Percentiles rank a stretch among this genome's conserved stretches.
Conservation (phyloP, 768 basidiomycete species). For the Boletus insuetus region DNA sequence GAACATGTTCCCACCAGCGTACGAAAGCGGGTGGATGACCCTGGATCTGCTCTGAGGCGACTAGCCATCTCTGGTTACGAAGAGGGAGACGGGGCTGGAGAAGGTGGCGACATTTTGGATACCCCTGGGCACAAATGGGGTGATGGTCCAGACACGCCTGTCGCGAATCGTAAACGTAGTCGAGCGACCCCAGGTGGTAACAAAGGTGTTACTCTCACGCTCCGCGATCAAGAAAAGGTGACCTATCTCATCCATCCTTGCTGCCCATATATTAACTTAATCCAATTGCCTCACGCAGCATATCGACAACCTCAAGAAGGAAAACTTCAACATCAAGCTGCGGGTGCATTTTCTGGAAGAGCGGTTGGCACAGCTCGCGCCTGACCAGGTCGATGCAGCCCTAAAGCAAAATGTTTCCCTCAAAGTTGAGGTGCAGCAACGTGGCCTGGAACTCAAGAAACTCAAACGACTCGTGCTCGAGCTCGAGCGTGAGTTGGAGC, state of each 20-base stretch:
- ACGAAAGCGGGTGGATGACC: constrained; percentile 40
- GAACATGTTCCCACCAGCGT: constrained; percentile 29
- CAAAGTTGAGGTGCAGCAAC: constrained; percentile 88
- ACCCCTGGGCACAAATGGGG: constrained; percentile 55
- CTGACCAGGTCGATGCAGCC: constrained; percentile 89
- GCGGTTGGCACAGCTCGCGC: constrained; percentile 82
- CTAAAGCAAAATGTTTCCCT: constrained; percentile 91
- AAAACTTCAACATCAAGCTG: constrained; percentile 95
- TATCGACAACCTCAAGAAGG: constrained; percentile 93
- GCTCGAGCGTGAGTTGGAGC: constrained; percentile 76
- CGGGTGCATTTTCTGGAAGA: constrained; percentile 96
- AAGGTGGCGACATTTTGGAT: constrained; percentile 46
- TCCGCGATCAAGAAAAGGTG: constrained; percentile 97
- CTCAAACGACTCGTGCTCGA: constrained; percentile 85
- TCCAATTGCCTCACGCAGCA: constrained; percentile 50
- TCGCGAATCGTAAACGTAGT: constrained; percentile 45
- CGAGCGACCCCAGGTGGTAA: constrained; percentile 26
- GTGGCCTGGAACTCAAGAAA: constrained; percentile 89
- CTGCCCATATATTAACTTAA: neutral
- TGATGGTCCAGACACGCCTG: constrained; percentile 51
- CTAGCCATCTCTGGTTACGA: constrained; percentile 31
- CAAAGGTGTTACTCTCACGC: constrained; percentile 57
- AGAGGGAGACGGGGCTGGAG: constrained; percentile 39
- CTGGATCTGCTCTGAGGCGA: constrained; percentile 39
- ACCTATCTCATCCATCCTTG: neutral